A percentile compares a stretch with the other conserved stretches of the same genome.
These are phyloP conservation scores for Exophiala alcalophila DNA, from an alignment of 2,329 filamentous ascomycete species.

Conservation along the genomic window DNA sequence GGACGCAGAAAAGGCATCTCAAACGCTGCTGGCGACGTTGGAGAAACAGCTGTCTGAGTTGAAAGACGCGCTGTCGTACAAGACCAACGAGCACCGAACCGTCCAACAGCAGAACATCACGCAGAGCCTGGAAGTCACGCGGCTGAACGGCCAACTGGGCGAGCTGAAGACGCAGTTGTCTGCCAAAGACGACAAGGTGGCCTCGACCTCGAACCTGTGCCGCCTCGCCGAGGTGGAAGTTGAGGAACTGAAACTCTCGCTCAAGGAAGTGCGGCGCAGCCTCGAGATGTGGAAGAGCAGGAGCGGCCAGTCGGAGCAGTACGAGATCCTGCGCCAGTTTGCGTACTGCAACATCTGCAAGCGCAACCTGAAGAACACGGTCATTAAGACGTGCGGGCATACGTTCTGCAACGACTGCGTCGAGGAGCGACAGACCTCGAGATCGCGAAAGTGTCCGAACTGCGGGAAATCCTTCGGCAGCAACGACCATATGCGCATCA, in stretches of 20 bases:
- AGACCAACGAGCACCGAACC: slow-evolving; percentile 69
- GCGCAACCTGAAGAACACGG: slow-evolving; percentile 89
- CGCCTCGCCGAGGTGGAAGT: slow-evolving; percentile 66
- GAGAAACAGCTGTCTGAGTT: slow-evolving; percentile 88
- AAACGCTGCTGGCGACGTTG: slow-evolving; percentile 72
- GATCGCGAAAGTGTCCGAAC: slow-evolving; percentile 91
- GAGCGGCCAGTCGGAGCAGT: slow-evolving; percentile 28
- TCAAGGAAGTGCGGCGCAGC: slow-evolving; percentile 77
- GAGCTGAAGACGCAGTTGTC: slow-evolving; percentile 74
- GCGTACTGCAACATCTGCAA: slow-evolving; percentile 91
- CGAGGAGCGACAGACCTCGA: slow-evolving; percentile 81
- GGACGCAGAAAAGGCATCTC: slow-evolving; percentile 76
- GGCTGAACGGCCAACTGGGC: slow-evolving; percentile 68
- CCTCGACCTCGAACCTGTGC: slow-evolving; percentile 60
- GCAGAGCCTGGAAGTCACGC: slow-evolving; percentile 58
- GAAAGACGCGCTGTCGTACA: slow-evolving; percentile 70
- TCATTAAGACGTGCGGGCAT: slow-evolving; percentile 90
- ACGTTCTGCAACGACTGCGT: slow-evolving; percentile 90
- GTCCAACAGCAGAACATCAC: slow-evolving; percentile 72
- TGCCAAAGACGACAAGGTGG: slow-evolving; percentile 68
- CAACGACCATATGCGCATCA: slow-evolving; percentile 75
- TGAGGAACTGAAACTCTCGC: slow-evolving; percentile 72
- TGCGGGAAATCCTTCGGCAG: slow-evolving; percentile 90
- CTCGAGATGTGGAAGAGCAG: slow-evolving; percentile 72
- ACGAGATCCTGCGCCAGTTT: slow-evolving; percentile 40